Percentiles rank a stretch among this genome's conserved stretches.
Evolutionary conservation across 2,329 filamentous ascomycete genomes (phyloP).

Genomic region (Grosmannia clavigera): DNA sequence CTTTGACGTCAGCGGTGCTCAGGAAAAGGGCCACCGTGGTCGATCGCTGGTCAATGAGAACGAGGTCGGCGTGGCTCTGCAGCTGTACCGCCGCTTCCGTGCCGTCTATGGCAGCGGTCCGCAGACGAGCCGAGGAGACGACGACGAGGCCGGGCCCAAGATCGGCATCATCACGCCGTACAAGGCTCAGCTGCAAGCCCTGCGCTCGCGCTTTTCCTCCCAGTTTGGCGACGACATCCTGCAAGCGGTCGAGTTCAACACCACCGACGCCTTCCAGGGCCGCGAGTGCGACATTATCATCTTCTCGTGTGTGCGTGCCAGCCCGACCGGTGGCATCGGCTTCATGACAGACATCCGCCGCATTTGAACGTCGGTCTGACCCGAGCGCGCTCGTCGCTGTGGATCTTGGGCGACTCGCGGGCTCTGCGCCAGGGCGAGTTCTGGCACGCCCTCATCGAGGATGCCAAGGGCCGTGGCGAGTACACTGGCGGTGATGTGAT

Average conservation of each 20-base stretch:
- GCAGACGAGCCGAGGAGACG: slow-evolving; percentile 30
- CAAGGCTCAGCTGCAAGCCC: slow-evolving; percentile 76
- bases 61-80: slow-evolving; percentile 76
- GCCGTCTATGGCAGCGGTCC: slow-evolving; percentile 16
- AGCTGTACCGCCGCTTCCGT: slow-evolving; percentile 68
- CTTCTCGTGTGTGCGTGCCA: slow-evolving; percentile 94
- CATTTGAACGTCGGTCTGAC: slow-evolving; percentile 99
- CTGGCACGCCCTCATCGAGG: slow-evolving; percentile 76
- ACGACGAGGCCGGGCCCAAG: slow-evolving; percentile 63
- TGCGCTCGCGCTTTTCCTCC: slow-evolving; percentile 61
- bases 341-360: slow-evolving; percentile 96
- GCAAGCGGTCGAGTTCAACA: slow-evolving; percentile 88
- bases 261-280: slow-evolving; percentile 95
- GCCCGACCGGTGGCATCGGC: slow-evolving; percentile 85
- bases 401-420: slow-evolving; percentile 87
- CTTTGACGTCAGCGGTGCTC: slow-evolving; percentile 87
- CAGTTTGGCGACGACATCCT: slow-evolving; percentile 65
- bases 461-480: slow-evolving; percentile 60
- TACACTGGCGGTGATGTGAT: slow-evolving; percentile 60
- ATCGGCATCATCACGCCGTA: slow-evolving; percentile 97
- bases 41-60: slow-evolving; percentile 83
- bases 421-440: slow-evolving; percentile 79
- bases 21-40: slow-evolving; percentile 67
- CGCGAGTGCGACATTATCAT: slow-evolving; percentile 97
- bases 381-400: slow-evolving; percentile 89